Base-by-base conservation (phyloP, 495 filamentous ascomycete species). In the Chlorociboria aeruginascens region DNA sequence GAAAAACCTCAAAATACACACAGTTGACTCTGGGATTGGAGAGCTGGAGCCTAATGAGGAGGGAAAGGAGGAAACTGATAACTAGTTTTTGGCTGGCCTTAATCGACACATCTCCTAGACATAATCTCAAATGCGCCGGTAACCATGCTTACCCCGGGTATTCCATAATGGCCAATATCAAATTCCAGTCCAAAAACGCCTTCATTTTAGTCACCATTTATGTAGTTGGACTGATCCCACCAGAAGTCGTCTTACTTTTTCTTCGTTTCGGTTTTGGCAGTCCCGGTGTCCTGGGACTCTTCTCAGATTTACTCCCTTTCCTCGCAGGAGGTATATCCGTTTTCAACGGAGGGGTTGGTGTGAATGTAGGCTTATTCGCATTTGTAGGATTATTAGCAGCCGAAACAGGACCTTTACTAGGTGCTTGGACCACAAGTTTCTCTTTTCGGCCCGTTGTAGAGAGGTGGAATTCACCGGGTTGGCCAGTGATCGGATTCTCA, bases 381-480 rank as follows among this genome's bases (percentile, higher is more conserved):
- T 20, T 33, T 7, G 49, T 30, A 14, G 36, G 43, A 29, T 14
- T 36, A 13, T 13, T 48, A 10, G 41, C 4, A 6, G 36, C 30
- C 12, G 38, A 44, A 37, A 16, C 32, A 6, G 46, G 38, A 14
- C 37, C 13, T 46, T 50, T 50, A 13, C 20, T 37, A 28, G 43
- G 8, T 20, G 48, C 28, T 3, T 53, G 54, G 11, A 54, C 48
- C 17, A 41, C 29, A 30, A 60, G 44, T 32, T 52, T 60, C 9
- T 52, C 57, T 29, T 49, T 54, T 33, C 73, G 64, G 2, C 74
- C 73, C 3, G 78, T 76, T 29, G 71, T 80, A 9, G 77, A 78
- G 42, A 93, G 70, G 45, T 83, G 81, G 65, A 95, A 94, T n/a
- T 79, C 77, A 16, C 89, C 89, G 0, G 89, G 89, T 55, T 85